Evolutionary conservation across 352 stramenopile species (phyloP).

Genomic region (Phytophthora syringae): DNA sequence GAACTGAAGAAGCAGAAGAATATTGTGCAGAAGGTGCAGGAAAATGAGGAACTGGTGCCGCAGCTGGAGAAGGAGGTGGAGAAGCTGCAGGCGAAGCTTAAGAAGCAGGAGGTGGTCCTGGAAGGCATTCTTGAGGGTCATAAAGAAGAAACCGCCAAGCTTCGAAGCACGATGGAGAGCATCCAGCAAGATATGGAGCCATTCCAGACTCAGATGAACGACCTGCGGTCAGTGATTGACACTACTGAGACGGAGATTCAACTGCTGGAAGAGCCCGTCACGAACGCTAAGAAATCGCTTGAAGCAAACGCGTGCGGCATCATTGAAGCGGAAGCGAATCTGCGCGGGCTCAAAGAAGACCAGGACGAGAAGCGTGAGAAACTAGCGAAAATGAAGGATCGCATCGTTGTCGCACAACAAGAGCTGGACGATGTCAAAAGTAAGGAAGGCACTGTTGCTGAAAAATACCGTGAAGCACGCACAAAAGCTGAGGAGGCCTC

Average conservation of each 20-base stretch:
- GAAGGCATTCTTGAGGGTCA: constrained; percentile 83
- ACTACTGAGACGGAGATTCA: constrained; percentile 84
- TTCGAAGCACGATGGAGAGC: constrained; percentile 77
- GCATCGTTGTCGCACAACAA: constrained; percentile 80
- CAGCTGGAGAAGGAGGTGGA: constrained; percentile 88
- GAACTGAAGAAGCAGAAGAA: constrained; percentile 93
- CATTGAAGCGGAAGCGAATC: constrained; percentile 58
- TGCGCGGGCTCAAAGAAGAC: constrained; percentile 75
- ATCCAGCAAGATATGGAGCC: constrained; percentile 85
- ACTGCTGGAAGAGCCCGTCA: constrained; percentile 73
- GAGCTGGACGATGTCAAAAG: constrained; percentile 74
- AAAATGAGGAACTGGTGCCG: constrained; percentile 90
- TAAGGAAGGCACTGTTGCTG: constrained; percentile 54
- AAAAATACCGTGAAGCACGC: constrained; percentile 70
- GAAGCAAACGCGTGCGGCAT: constrained; percentile 66
- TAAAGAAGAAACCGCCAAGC: constrained; percentile 75
- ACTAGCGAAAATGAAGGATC: constrained; percentile 69
- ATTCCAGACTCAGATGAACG: constrained; percentile 75
- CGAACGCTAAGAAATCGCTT: constrained; percentile 81
- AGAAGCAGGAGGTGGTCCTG: constrained; percentile 89
- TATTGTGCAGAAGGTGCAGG: constrained; percentile 77
- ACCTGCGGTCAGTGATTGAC: constrained; percentile 77
- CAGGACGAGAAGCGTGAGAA: constrained; percentile 59
- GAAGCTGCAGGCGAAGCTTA: constrained; percentile 69
- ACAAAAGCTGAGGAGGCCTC: constrained; percentile 84